Evolutionary conservation across 805 yeast species (phyloP).

Genomic region (Pichia manshurica): DNA sequence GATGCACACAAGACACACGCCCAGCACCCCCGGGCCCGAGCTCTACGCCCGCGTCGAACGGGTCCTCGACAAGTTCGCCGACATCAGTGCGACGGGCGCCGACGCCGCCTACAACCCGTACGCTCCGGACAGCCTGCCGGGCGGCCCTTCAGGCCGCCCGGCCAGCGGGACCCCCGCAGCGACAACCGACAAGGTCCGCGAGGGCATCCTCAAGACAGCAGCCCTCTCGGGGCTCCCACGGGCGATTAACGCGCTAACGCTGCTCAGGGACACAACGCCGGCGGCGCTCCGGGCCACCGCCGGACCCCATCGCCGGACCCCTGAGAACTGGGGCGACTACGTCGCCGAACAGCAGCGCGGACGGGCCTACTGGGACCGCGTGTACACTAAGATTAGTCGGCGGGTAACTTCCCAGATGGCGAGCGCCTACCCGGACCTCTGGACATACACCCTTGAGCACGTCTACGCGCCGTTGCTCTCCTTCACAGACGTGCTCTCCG

Average conservation of each 20-base stretch:
- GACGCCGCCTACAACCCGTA: slow-evolving; percentile 18
- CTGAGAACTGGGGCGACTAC: slow-evolving; percentile 18
- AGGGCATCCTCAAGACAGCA: slow-evolving; percentile 68
- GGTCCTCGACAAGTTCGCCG: slow-evolving; percentile 25
- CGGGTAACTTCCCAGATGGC: slow-evolving; percentile 64
- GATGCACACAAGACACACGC: slow-evolving; percentile 26
- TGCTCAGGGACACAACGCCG: slow-evolving; percentile 38
- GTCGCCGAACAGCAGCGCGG: slow-evolving; percentile 41
- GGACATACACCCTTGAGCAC: slow-evolving; percentile 63
- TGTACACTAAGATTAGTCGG: slow-evolving; percentile 68
- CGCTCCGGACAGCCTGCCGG: too few relatives aligned
- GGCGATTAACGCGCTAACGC: slow-evolving; percentile 71
- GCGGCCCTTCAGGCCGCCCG: too few relatives aligned
- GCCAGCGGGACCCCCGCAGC: too few relatives aligned
- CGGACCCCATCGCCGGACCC: too few relatives aligned
- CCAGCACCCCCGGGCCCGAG: slow-evolving; percentile 14
- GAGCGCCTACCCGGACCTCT: slow-evolving; percentile 79
- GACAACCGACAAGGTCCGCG: slow-evolving; percentile 54
- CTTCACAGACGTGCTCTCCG: slow-evolving; percentile 52
- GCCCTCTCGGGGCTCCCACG: slow-evolving; percentile 83
- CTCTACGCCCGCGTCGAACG: slow-evolving; percentile 14
- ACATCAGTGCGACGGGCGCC: slow-evolving; percentile 17
- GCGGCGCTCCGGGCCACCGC: too few relatives aligned
- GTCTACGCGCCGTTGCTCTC: slow-evolving; percentile 78
- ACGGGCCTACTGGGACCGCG: slow-evolving; percentile 58